Percentiles rank a stretch among this genome's conserved stretches.
Conservation (phyloP, 1,284 basidiomycete species). For the Hemileccinum hortonii region DNA sequence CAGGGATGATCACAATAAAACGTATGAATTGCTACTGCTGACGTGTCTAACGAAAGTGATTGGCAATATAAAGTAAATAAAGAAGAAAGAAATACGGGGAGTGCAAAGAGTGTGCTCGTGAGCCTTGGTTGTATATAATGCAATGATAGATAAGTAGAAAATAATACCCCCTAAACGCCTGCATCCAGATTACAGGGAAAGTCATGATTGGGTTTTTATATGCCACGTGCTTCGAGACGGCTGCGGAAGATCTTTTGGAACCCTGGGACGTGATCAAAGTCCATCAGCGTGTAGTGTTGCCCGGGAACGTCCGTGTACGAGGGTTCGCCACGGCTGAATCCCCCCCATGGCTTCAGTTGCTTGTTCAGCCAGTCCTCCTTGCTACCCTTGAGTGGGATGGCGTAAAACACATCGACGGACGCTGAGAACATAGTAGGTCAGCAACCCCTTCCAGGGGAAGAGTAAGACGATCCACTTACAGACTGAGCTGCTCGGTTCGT, state of each 20-base stretch:
- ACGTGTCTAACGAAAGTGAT: too few relatives aligned
- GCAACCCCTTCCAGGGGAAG: too few relatives aligned
- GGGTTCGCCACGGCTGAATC: slow-evolving; percentile 25
- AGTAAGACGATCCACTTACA: too few relatives aligned
- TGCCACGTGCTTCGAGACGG: slow-evolving; percentile 30
- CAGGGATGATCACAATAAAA: too few relatives aligned
- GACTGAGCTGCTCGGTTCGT: too few relatives aligned
- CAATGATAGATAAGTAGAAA: neutral
- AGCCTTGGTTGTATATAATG: neutral
- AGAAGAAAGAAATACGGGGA: too few relatives aligned
- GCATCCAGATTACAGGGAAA: too few relatives aligned
- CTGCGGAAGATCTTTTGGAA: slow-evolving; percentile 35
- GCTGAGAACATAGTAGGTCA: slow-evolving; percentile 9
- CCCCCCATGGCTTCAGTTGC: slow-evolving; percentile 34
- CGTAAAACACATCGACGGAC: slow-evolving; percentile 29
- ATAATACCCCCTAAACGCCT: neutral
- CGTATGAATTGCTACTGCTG: too few relatives aligned
- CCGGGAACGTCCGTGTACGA: slow-evolving; percentile 32
- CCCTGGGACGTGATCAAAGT: slow-evolving; percentile 33
- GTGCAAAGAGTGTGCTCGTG: too few relatives aligned
- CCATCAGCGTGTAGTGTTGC: slow-evolving; percentile 35
- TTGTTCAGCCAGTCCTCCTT: slow-evolving; percentile 37
- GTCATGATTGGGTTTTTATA: slow-evolving; percentile 6
- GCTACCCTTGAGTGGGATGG: slow-evolving; percentile 29
- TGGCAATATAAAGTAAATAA: too few relatives aligned